Conservation (phyloP, 2,329 filamentous ascomycete species). For the Fusarium abutilonis region DNA sequence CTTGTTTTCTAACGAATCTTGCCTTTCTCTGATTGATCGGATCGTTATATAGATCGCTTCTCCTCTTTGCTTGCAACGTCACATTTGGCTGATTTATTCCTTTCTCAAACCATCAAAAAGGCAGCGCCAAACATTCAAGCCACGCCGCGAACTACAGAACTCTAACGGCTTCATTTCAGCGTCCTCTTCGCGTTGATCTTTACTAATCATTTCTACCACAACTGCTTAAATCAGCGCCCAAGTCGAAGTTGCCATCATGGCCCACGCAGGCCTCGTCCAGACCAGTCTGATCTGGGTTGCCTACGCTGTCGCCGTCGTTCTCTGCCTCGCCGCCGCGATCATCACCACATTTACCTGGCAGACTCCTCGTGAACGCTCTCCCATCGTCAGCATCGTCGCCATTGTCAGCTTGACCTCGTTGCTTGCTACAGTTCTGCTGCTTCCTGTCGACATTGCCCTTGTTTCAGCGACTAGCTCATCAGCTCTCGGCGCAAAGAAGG, state of each 20-base stretch:
- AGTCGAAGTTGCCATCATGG: conserved; percentile 45
- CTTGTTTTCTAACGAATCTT: conserved; percentile 24
- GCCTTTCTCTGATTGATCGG: conserved; percentile 23
- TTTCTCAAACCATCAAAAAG: conserved; percentile 14
- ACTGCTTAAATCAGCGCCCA: neutral
- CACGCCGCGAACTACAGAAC: conserved; percentile 11
- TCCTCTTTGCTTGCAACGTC: conserved; percentile 27
- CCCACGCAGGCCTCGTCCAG: conserved; percentile 73
- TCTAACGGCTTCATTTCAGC: conserved; percentile 19
- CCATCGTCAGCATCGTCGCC: conserved; percentile 82
- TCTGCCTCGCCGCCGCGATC: conserved; percentile 80
- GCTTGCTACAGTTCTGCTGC: conserved; percentile 88
- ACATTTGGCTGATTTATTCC: conserved; percentile 21
- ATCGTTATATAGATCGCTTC: conserved; percentile 7
- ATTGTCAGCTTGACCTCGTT: conserved; percentile 88
- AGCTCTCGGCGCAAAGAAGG: conserved; percentile 83
- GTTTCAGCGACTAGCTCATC: conserved; percentile 87
- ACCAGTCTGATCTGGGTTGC: conserved; percentile 94
- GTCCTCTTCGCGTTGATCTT: conserved; percentile 21
- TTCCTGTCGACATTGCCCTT: conserved; percentile 94
- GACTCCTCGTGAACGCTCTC: conserved; percentile 84
- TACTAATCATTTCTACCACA: neutral
- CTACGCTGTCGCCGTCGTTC: conserved; percentile 82
- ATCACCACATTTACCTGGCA: conserved; percentile 95
- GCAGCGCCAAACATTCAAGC: conserved; percentile 9